Base-by-base conservation (phyloP, 768 basidiomycete species). In the Lactarius sanguifluus region DNA sequence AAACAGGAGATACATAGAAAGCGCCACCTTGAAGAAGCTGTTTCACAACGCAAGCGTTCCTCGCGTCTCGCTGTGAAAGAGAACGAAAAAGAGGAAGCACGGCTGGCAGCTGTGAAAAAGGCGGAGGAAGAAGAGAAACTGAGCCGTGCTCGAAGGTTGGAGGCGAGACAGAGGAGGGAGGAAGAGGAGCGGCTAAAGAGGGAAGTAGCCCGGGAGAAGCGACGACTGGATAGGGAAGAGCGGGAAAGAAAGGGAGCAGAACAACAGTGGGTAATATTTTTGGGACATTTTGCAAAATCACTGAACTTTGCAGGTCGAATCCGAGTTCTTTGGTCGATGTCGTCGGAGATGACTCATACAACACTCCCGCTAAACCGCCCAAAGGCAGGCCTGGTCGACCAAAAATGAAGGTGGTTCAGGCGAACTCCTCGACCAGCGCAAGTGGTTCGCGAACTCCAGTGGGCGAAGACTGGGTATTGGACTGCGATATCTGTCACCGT, bases 21-120 rank as follows among this genome's bases (percentile, higher is more conserved):
- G 73, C 81, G 82, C 28, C 84, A 81, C 16, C 66, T 90, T 59
- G 89, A 92, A 68, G 89, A 91, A 69, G 90, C 91, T 2, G 78
- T 95, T 15, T 83, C 86, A 30, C 90, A 92, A 66, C 87, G 95
- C 66, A 97, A 98, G 75, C 89, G 95, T 28, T 96, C 94, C 0
- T 92, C 92, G 20, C 90, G 96, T 38, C 86, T 97, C 64, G 91
- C 92, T 3, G 78, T 88, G 45, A 89, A 86, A 71, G 94, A 96
- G 75, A 84, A 79, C 41, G 92, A 92, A 75, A 86, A 85, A 70
- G 90, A 94, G 75, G 86, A 90, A 68, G 87, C 88, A 25, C 80
- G 84, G 41, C 76, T 84, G 30, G 82, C 83, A 9, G 84, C 85
- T n/a, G 78, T 80, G 65, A 83, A 79, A 71, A 85, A 83, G 67